These are phyloP conservation scores for Conidiobolus incongruus DNA, from an alignment of 371 early-diverging fungal species.

Conservation along the genomic window DNA sequence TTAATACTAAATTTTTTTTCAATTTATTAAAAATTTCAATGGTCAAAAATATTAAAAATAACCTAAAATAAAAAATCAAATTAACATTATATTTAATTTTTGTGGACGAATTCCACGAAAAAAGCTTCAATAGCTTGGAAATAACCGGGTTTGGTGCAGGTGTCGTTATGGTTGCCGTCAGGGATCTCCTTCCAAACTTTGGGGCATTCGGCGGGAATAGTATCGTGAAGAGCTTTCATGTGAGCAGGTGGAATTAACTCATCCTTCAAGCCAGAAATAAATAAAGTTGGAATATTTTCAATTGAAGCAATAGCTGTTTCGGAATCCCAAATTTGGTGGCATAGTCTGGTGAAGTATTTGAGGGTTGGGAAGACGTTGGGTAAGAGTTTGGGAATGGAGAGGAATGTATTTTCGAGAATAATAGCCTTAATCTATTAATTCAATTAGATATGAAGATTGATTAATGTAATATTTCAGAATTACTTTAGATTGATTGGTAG, in stretches of 20 bases:
- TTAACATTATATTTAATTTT: no score
- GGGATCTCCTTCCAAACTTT: constrained; percentile 25
- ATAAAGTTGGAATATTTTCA: constrained; percentile 48
- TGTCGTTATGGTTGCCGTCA: constrained; percentile 80
- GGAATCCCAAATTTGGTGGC: constrained; percentile 77
- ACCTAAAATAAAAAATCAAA: no score
- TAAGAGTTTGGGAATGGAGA: constrained; percentile 69
- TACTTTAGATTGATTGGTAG: constrained; percentile 35
- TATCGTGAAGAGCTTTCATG: constrained; percentile 47
- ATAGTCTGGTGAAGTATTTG: constrained; percentile 41
- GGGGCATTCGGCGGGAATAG: neutral
- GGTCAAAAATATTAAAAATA: no score
- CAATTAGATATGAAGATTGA: neutral
- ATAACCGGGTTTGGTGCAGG: constrained; percentile 51
- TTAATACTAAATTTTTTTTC: no score
- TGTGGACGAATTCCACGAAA: no score
- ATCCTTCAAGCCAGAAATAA: constrained; percentile 61
- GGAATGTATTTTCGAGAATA: constrained; percentile 88
- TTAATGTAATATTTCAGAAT: neutral
- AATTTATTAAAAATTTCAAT: no score
- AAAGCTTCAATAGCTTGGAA: constrained; percentile 41
- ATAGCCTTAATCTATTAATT: constrained; percentile 34
- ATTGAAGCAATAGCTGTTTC: constrained; percentile 43
- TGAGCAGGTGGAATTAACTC: constrained; percentile 77
- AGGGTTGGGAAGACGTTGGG: constrained; percentile 57